Base-by-base conservation (phyloP, 345 rosid species). In the Hevea brasiliensis region DNA sequence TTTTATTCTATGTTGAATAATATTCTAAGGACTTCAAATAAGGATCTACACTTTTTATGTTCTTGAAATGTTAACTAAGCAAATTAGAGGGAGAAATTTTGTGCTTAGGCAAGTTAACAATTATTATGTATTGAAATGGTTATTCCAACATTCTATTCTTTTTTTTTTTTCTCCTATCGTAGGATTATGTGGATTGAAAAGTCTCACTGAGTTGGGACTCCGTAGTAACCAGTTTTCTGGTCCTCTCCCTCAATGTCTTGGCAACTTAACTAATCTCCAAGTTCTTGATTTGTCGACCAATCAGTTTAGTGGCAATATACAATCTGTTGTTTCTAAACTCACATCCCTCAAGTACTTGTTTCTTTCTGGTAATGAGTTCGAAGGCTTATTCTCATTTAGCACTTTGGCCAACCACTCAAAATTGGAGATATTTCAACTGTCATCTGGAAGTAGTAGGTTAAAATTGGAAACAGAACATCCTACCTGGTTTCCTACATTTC, bases 251-350 rank as follows among this genome's bases (percentile, higher is more conserved):
- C 24, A 40, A n/a, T 73, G 76, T 10, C 32, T 73, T 20, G 7
- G 65, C 64, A 73, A 65, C 37, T 44, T 41, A 45, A 56, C 71
- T 4, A 18, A 56, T 10, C 71, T 65, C 32, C 10, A 44, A 64
- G 45, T 65, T 65, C 71, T 73, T 55, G 76, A 73, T 44, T 23
- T 73, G 6, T 53, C 71, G 11, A 41, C 13, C 47, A 65, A 56
- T 56, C 35, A 7, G 14, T 29, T 73, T 20, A 24, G 55, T 26
- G 71, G 71, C 3, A 65, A n/a, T 71, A 23, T 65, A 9, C 55
- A 23, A 17, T 56, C 15, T 42, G 18, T 4, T 44, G 17, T 65
- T 42, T 26, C 42, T 27, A 26, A 56, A 20, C 68, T 74, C 50
- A 17, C 21, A 41, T 64, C 67, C 14, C 27, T 64, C 67, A 42